These are phyloP conservation scores for Yamagishiella unicocca DNA, from an alignment of 139 green algal genomes.

Conservation along the genomic window DNA sequence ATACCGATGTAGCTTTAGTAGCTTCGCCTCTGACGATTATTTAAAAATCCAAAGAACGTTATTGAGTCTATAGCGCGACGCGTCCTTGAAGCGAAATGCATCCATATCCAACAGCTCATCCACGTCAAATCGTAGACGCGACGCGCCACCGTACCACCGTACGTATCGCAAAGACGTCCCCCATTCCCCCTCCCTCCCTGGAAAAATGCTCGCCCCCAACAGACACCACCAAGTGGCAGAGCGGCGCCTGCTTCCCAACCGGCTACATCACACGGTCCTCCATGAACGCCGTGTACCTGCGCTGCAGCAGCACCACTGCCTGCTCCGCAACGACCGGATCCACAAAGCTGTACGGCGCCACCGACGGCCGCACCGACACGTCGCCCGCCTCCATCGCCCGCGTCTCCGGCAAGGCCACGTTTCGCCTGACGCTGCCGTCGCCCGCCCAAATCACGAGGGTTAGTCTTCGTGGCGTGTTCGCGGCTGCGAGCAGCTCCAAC, in stretches of 20 bases:
- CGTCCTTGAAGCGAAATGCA: not conserved
- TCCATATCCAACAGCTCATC: too few species aligned
- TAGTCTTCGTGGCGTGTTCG: conserved; percentile 14
- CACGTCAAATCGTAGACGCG: too few species aligned
- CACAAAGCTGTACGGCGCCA: not conserved
- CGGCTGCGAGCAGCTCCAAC: not conserved
- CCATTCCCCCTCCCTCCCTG: not conserved
- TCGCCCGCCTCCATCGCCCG: not conserved
- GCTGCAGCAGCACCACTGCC: not conserved
- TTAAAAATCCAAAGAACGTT: not conserved
- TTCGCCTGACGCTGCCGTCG: not conserved
- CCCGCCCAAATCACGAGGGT: not conserved
- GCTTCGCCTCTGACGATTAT: too few species aligned
- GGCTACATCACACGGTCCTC: conserved; percentile 14
- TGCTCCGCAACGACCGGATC: not conserved
- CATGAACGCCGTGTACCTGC: conserved; percentile 5
- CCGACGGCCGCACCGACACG: not conserved
- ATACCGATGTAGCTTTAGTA: too few species aligned
- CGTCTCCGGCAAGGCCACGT: not conserved
- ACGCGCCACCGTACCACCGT: too few species aligned
- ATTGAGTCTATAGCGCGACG: not conserved
- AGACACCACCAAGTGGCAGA: conserved; percentile 45
- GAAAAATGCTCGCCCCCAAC: not conserved
- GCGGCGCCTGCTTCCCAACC: conserved; percentile 20
- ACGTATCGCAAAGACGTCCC: too few species aligned